Percentiles rank a stretch among this genome's conserved stretches.
Conservation (phyloP, 306 rosid genomes). For the Malus orientalis region DNA sequence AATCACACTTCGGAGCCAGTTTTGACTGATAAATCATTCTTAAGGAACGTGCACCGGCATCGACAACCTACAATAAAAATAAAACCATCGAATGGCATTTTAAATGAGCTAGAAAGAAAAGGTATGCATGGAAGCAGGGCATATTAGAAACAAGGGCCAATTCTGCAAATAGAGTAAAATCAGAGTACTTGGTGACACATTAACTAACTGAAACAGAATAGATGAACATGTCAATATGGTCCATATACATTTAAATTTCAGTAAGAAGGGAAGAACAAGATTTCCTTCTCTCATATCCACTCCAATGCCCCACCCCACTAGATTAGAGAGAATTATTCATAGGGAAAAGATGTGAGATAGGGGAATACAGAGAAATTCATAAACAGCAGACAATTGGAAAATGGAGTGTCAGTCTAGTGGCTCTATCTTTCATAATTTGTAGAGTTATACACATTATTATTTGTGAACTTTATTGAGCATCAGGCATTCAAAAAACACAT, state of each 20-base stretch:
- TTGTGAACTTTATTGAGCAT: background rate
- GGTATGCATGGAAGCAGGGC: background rate
- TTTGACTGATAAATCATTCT: conserved; percentile 87
- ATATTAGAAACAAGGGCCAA: background rate
- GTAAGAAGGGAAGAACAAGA: background rate
- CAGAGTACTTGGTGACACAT: background rate
- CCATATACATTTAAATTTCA: background rate
- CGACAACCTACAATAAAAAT: conserved; percentile 56
- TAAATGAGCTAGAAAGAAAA: conserved; percentile 2
- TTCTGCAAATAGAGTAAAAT: background rate
- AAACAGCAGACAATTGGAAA: background rate
- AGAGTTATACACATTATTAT: background rate
- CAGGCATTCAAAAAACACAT: background rate
- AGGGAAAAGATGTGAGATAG: background rate
- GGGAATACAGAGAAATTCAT: background rate
- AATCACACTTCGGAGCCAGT: conserved; percentile 82
- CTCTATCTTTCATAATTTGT: background rate
- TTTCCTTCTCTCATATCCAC: background rate
- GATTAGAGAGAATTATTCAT: background rate
- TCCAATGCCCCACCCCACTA: background rate
- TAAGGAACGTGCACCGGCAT: conserved; percentile 84
- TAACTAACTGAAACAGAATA: background rate
- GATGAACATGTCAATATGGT: background rate
- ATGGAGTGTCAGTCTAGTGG: background rate
- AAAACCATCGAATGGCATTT: background rate